Percentiles rank a stretch among this genome's conserved stretches.
Evolutionary conservation across 2,329 filamentous ascomycete genomes (phyloP).

Genomic region (Chrysoporthe cubensis): DNA sequence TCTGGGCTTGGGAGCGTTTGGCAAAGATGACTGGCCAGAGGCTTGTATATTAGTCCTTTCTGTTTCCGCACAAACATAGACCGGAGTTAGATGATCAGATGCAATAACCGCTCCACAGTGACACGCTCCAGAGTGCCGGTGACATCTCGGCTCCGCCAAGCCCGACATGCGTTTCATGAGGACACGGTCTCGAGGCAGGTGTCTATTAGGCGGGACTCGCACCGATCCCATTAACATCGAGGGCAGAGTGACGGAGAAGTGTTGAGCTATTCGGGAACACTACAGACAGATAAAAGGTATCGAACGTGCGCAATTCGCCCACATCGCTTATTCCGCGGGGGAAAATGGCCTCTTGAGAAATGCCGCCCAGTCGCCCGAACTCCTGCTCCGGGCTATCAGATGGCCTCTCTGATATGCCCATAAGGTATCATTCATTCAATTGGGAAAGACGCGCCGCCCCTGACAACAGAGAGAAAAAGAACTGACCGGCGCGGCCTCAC

Average conservation of each 20-base stretch:
- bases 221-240: background rate
- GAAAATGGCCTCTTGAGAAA: background rate
- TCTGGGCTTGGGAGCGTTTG: slow-evolving; percentile 30
- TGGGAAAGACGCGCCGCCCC: background rate
- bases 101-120: background rate
- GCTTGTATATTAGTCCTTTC: slow-evolving; percentile 40
- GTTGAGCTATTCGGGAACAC: background rate
- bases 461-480: background rate
- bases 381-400: slow-evolving; percentile 10
- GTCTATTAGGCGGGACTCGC: too few relatives aligned
- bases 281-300: background rate
- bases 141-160: too few relatives aligned
- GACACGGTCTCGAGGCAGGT: too few relatives aligned
- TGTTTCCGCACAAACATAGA: slow-evolving; percentile 34
- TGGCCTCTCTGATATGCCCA: background rate
- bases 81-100: slow-evolving; percentile 58
- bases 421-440: slow-evolving; percentile 9
- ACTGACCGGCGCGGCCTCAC: background rate
- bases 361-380: slow-evolving; percentile 5
- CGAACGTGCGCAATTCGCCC: background rate
- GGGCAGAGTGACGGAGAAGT: background rate
- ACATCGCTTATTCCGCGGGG: too few relatives aligned
- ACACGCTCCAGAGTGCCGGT: background rate
- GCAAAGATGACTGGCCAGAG: slow-evolving; percentile 31
- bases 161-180: too few relatives aligned